Base-by-base conservation (phyloP, 2,329 filamentous ascomycete species). In the Pseudogymnoascus destructans region DNA sequence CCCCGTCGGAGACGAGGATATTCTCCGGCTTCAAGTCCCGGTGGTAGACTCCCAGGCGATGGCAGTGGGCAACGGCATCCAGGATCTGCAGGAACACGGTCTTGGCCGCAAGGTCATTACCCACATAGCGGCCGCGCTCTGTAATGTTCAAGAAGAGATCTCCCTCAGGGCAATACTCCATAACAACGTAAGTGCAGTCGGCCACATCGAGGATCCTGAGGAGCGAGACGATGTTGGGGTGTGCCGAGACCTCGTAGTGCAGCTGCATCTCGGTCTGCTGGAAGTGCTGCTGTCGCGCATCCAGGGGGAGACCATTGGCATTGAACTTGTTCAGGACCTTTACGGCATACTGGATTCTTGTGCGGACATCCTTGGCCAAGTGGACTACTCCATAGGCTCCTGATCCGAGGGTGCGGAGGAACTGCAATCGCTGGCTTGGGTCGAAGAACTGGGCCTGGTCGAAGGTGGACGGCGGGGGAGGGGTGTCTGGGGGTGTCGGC, bases 11-110 rank as follows among this genome's bases (percentile, higher is more conserved):
- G 59, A 98, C 92, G 69, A 98, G 77, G 64, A 98, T 89, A 73
- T 98, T 98, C 77, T 98, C 93, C 60, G 93, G 93, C 79, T 98
- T 98, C 62, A 98, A 78, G 72, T 98, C 93, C 73, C 93, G 81
- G 73, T 98, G 93, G 78, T 95, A 98, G 70, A 98, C 95, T 68
- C 91, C 90, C 68, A 90, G 76, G 65, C 82, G 83, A 73, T 98
- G 93, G 80, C 93, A 97, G 74, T 91, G 89, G 70, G 93, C 87
- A 64, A 97, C 92, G 72, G 93, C 93, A 78, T 96, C 88, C 79
- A 98, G 74, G 68, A 98, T 89, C 73, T 98, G 93, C 63, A 97
- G 82, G 72, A 97, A 97, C 59, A 90, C 86, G 64, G 82, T 82
- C 75, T 86, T 89, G 77, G 87, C 87, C 70, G 95, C 80, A 67